Base-by-base conservation (phyloP, 2,329 filamentous ascomycete genomes). In the Venturia carpophila region DNA sequence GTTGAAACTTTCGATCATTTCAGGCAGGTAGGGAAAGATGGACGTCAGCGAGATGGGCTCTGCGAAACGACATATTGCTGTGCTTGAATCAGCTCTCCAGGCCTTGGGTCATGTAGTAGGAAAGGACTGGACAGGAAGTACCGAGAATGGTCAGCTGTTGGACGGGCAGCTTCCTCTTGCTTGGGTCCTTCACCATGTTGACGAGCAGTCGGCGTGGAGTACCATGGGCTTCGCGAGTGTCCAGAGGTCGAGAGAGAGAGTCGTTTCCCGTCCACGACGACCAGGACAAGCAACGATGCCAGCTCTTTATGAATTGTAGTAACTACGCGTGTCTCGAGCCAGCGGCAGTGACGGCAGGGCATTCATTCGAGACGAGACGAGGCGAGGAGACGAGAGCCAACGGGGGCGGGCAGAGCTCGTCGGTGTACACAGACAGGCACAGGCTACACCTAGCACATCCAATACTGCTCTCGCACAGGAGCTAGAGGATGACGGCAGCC, bases 41-140 rank as follows among this genome's bases (percentile, higher is more conserved):
- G 90, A 94, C 1, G 92, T 96, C 68, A 97, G 84, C 62, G 92
- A 92, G 71, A 97, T 93, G 27, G 92, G 92, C 76, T 97, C 92
- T 64, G 92, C 90, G 69, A 97, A 85, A 68, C 92, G 91, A 73
- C 95, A 92, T 80, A 96, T 91, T 75, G 91, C 92, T 96, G 71
- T 37, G 27, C 58, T 41, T 19, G 41, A 45, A n/a, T 63, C 63
- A 68, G 30, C 19, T n/a, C 30, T 27, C 19, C 24, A 24, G 19
- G 11, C 43, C 9, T 24, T 52, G 24, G 34, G 19, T 61, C 47
- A 43, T 49, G 37, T n/a, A 13, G 17, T 21, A 17, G 39, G 11
- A 34, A 19, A 37, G 67, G 52, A 0, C 3, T 3, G 13, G 24
- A 7, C 10, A 9, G 30, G 5, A n/a, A 17, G 19, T 70, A 76